Percentiles rank a stretch among this genome's conserved stretches.
phyloP scores from a whole-genome alignment of 2,329 filamentous ascomycete genomes.

The Scedosporium dehoogii region DNA sequence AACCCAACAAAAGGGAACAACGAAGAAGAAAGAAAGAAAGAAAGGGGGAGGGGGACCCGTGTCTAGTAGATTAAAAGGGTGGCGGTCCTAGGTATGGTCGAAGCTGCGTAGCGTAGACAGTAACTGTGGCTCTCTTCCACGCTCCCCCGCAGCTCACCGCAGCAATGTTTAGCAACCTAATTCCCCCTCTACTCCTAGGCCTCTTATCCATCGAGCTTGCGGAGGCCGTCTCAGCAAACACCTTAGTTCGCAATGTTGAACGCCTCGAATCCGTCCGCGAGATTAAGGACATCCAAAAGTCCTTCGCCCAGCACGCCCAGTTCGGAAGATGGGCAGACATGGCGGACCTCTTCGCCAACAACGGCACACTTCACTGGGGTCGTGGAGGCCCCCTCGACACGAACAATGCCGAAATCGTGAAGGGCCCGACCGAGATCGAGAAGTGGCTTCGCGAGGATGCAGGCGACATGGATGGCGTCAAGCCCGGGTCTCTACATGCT shows the following conservation, averaged over 20 bases:
- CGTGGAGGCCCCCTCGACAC: background rate
- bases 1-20: too few species aligned
- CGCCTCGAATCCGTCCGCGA: conserved; percentile 3
- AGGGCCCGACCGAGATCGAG: background rate
- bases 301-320: background rate
- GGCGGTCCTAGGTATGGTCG: too few species aligned
- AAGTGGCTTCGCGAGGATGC: background rate
- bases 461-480: background rate
- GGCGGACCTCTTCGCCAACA: background rate
- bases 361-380: background rate
- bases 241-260: background rate
- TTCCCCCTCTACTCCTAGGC: too few species aligned
- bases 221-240: background rate
- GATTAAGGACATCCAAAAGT: conserved; percentile 4
- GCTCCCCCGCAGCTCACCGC: too few species aligned
- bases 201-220: background rate
- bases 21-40: too few species aligned
- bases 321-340: conserved; percentile 2
- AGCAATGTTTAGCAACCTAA: too few species aligned
- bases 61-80: too few species aligned
- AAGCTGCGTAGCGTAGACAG: too few species aligned
- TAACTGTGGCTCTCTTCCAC: too few species aligned
- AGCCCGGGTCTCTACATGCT: background rate
- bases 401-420: background rate
- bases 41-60: too few species aligned